These are phyloP conservation scores for Neurospora sp. DNA, from an alignment of 495 filamentous ascomycete species.

Conservation along the genomic window DNA sequence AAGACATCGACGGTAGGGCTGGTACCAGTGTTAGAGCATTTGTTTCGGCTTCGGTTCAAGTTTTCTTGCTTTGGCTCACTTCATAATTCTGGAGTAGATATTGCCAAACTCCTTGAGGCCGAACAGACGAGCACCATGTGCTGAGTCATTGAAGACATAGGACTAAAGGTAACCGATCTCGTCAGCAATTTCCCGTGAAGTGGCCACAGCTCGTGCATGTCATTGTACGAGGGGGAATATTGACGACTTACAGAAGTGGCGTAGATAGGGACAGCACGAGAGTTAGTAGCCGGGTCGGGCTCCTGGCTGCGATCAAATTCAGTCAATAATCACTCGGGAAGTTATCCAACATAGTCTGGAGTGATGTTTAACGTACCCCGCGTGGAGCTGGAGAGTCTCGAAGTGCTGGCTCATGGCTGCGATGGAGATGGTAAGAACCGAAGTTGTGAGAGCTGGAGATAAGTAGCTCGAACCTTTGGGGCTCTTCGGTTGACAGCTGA, in stretches of 20 bases:
- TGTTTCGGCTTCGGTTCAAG: not conserved
- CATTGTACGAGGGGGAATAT: not conserved
- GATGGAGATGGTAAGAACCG: conserved; percentile 1
- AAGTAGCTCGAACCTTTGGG: not conserved
- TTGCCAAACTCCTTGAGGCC: conserved; percentile 97
- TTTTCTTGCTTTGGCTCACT: conserved; percentile 33
- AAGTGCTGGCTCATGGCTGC: conserved; percentile 46
- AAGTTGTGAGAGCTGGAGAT: conserved; percentile 1
- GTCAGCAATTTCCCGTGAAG: not conserved
- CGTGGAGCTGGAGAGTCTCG: conserved; percentile 94
- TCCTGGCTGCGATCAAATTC: conserved; percentile 49
- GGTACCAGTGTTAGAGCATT: not conserved
- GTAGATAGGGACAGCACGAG: conserved; percentile 93
- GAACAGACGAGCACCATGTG: conserved; percentile 91
- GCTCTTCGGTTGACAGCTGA: not conserved
- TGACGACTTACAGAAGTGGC: conserved; percentile 61
- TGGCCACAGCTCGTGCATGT: not conserved
- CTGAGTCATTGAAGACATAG: conserved; percentile 91
- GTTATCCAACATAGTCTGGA: not conserved
- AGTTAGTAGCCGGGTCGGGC: conserved; percentile 75
- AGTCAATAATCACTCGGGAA: not conserved
- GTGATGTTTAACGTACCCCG: conserved; percentile 51
- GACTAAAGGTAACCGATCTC: conserved; percentile 43
- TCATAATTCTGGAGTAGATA: conserved; percentile 98
- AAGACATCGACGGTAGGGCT: conserved; percentile 96